Conservation (phyloP, 2,329 filamentous ascomycete species). For the Rhynchosporium graminicola region DNA sequence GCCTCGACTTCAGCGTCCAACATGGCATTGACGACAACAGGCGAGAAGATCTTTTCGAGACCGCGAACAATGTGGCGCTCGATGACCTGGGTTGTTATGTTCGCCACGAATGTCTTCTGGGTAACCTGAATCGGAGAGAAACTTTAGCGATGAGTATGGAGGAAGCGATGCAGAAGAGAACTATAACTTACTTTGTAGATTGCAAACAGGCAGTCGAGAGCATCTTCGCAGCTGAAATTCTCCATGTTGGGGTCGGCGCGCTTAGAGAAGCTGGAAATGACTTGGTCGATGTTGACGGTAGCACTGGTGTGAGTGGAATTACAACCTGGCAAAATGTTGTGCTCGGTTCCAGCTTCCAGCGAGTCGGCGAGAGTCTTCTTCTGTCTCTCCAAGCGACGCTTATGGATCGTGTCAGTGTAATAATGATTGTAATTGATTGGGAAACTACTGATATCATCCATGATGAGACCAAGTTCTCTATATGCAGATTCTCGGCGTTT, state of each 20-base stretch:
- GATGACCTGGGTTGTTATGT: constrained; percentile 41
- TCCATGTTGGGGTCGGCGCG: constrained; percentile 36
- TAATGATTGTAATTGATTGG: constrained; percentile 45
- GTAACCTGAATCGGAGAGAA: constrained; percentile 32
- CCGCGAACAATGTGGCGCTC: constrained; percentile 40
- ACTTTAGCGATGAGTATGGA: not conserved
- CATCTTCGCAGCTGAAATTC: constrained; percentile 37
- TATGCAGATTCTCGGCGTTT: constrained; percentile 22
- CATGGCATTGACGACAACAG: constrained; percentile 29
- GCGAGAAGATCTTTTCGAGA: constrained; percentile 38
- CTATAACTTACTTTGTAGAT: constrained; percentile 40
- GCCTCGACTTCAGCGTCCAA: constrained; percentile 31
- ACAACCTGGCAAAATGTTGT: not conserved
- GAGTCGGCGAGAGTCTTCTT: not conserved
- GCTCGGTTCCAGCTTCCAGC: not conserved
- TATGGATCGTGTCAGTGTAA: constrained; percentile 40
- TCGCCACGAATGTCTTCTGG: constrained; percentile 41
- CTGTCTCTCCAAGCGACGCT: constrained; percentile 25
- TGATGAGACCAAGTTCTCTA: constrained; percentile 36
- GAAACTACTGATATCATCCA: constrained; percentile 37
- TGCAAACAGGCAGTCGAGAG: constrained; percentile 37
- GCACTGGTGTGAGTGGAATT: too few species aligned
- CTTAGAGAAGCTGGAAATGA: not conserved
- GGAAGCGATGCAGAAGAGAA: not conserved
- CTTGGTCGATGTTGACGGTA: not conserved